Evolutionary conservation across 2,329 filamentous ascomycete species (phyloP), one percentile per base, ranked within the genome.

Genomic region (Pseudonectria buxi): DNA sequence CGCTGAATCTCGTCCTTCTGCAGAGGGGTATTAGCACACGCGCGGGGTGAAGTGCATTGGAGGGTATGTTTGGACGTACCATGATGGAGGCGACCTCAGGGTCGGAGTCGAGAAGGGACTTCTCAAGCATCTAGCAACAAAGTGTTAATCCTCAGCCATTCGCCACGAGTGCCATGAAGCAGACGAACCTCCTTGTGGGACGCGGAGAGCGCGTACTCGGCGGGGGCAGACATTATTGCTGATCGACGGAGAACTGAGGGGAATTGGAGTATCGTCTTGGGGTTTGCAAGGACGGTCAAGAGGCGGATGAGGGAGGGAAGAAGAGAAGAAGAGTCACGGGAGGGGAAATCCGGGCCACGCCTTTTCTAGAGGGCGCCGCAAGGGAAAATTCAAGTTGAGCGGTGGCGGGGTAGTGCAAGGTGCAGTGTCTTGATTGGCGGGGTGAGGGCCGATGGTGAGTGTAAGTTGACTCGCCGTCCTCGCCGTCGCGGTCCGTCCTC

Each of bases 41-140:
- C 14, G n/a, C 11, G 15, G n/a, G n/a, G n/a, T n/a, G n/a, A n/a
- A n/a, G n/a, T n/a, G n/a, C n/a, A n/a, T n/a, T n/a, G n/a, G n/a
- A n/a, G n/a, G n/a, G n/a, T n/a, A n/a, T n/a, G n/a, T n/a, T n/a
- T n/a, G n/a, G 30, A 64, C 77, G 48, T 75, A 94, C 86, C 89
- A 98, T 96, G 68, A 98, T 95, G 70, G 84, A 74, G 50, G 88
- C 88, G 58, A 98, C 86, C 76, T 96, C 89, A 39, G 87, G 83
- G 66, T 98, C 92, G 38, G 83, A 82, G 55, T 95, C 86, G 56
- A 90, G 70, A 56, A 98, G 80, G 64, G 86, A 84, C 74, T 86
- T 92, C 78, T 96, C 86, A 72, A 98, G 86, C 78, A 96, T 81
- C 88, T 95, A 38, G 27, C 45, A 22, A 32, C 49, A 45, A 43